Evolutionary conservation across 345 rosid species (phyloP).

Genomic region (Boechera retrofracta): DNA sequence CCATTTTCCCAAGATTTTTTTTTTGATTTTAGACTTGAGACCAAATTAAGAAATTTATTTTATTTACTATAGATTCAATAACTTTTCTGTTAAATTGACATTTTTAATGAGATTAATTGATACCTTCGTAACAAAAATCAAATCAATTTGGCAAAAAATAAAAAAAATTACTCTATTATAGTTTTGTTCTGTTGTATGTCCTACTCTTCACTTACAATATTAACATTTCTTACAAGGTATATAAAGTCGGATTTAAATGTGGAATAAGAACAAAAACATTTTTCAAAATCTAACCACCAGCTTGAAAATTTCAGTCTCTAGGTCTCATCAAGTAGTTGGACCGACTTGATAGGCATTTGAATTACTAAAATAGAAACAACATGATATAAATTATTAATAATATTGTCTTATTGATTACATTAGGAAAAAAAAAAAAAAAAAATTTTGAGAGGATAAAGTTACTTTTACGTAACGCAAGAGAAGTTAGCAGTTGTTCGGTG

Average conservation of each 20-base stretch:
- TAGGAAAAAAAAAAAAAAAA: not conserved
- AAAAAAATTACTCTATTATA: not conserved
- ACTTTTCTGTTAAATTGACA: not conserved
- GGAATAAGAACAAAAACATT: constrained; percentile 28
- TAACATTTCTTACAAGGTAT: not conserved
- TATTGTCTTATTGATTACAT: not conserved
- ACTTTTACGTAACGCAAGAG: constrained; percentile 39
- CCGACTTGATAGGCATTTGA: constrained; percentile 19
- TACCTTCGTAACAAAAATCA: not conserved
- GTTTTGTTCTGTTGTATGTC: not conserved
- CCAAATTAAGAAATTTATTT: not conserved
- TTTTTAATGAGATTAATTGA: not conserved
- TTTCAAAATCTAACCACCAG: constrained; percentile 29
- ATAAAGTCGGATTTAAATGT: not conserved
- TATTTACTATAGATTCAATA: too few species aligned
- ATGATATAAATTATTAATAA: not conserved
- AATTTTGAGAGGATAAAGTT: constrained; percentile 8
- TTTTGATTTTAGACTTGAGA: not conserved
- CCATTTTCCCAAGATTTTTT: not conserved
- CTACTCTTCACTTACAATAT: not conserved
- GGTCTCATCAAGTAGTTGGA: constrained; percentile 37
- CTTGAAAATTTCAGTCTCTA: constrained; percentile 12
- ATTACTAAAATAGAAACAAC: not conserved
- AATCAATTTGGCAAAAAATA: not conserved
- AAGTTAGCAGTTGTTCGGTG: constrained; percentile 23